phyloP scores from a whole-genome alignment of 2,329 filamentous ascomycete species.

The Hypocreales sp. region DNA sequence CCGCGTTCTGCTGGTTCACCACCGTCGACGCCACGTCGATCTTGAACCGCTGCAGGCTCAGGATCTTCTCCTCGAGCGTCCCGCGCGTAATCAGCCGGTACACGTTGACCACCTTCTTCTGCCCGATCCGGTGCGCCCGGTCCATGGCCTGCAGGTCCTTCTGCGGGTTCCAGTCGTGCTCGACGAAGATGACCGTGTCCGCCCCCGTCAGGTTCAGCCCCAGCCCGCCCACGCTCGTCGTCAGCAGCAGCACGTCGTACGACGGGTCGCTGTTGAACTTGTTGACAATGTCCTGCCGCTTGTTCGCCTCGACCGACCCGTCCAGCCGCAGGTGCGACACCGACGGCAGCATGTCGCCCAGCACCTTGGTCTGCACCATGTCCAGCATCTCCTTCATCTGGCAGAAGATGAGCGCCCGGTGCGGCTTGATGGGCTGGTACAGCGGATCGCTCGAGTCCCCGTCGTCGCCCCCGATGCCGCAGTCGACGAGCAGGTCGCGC shows the following conservation, averaged over 20 bases:
- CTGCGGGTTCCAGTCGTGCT: constrained; percentile 99
- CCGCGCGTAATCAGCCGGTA: constrained; percentile 93
- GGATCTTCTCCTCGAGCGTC: constrained; percentile 95
- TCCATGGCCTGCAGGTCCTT: constrained; percentile 99
- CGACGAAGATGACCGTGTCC: constrained; percentile 97
- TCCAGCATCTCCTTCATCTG: constrained; percentile 99
- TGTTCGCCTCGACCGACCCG: constrained; percentile 80
- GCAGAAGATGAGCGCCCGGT: constrained; percentile 92
- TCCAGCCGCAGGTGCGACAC: constrained; percentile 93
- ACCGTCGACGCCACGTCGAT: constrained; percentile 97
- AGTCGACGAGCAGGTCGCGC: constrained; percentile 90
- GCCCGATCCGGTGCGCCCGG: constrained; percentile 90
- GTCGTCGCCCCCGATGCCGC: constrained; percentile 75
- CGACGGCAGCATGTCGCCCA: constrained; percentile 79
- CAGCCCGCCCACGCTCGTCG: constrained; percentile 86
- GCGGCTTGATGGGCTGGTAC: constrained; percentile 79
- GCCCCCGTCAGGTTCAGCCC: constrained; percentile 92
- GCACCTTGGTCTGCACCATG: constrained; percentile 89
- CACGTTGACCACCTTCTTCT: constrained; percentile 99
- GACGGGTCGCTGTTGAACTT: constrained; percentile 96
- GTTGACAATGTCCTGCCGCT: constrained; percentile 95
- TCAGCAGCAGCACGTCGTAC: constrained; percentile 86
- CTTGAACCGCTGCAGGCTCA: constrained; percentile 97
- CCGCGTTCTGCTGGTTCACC: constrained; percentile 97
- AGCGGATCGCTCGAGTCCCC: constrained; percentile 42